Evolutionary conservation across 768 basidiomycete species (phyloP), one percentile per base, ranked within the genome.

Genomic region (Russula olivacea): DNA sequence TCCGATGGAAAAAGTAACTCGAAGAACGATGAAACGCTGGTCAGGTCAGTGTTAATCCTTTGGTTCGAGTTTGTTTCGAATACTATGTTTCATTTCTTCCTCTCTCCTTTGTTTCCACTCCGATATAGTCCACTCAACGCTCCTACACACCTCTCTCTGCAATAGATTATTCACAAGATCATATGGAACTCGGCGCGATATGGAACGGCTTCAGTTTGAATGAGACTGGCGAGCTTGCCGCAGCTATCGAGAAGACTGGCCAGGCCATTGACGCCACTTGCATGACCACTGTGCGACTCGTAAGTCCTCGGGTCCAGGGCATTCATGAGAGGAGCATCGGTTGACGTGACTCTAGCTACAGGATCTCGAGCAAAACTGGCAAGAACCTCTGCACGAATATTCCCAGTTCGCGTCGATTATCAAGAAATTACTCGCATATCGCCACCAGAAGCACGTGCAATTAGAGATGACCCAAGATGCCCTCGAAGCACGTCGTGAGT

Each of bases 361-460:
- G 79, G 91, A 93, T 64, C 85, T 98, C 66, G 96, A 98, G 73
- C 86, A 93, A 73, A 89, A 87, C 70, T 97, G 93, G 83, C 92
- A 93, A 32, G 97, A 99, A 72, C 97, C 97, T 9, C 76, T 98
- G 54, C 91, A 96, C 69, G 95, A 98, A 72, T 98, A 98, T 74
- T 77, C 87, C 58, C 97, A 98, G 74, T 99, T 98, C 72, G 92
- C 91, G 14, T 78, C 81, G 21, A 95, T 98, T 71, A 98, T 99
- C 77, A 95, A 93, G 80, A 90, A 90, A 71, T 78, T 98, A 38
- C 85, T 99, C 52, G 85, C 86, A 0, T 99, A 95, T 76, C 90
- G 97, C 48, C 96, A 98, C 72, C 93, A 95, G 76, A 98, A 98
- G 75, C 94, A 99, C 66, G 89, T 94, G 9, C 97, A 99, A 73